Base-by-base conservation (phyloP, 306 rosid species). In the Acacia acuminata region DNA sequence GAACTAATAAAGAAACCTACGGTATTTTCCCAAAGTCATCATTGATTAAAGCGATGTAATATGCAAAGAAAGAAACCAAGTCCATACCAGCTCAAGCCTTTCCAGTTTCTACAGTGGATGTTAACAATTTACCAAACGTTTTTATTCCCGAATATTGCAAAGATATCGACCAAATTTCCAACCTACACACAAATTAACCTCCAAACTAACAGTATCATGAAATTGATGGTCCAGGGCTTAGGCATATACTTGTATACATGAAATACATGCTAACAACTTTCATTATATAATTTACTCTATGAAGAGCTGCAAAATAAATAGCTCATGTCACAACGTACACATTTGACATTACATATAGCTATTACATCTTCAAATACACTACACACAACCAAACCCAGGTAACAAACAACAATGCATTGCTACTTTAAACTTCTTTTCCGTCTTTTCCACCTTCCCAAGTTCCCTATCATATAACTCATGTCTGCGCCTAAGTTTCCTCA, bases 31-130 rank as follows among this genome's bases (percentile, higher is more conserved):
- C 78, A 22, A 53, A 51, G 66, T 34, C 48, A 51, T 15, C 4
- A 74, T 74, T 70, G 75, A 70, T 25, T 5, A 43, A 70, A 70
- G 75, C 12, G 55, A 12, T 22, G 12, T 74, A 51, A 51, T 74
- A 51, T 51, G 78, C 17, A 17, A 53, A 30, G 20, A 19, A 30
- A 73, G 45, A 19, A 36, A 74, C 38, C 12, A 53, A 8, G 19
- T 74, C 17, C 15, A 3, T 32, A 32, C 47, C 12, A 34, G 30
- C n/a, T 34, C 44, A 73, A 74, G 48, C 10, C 15, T 48, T 56
- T 53, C 20, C 65, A 51, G 8, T 74, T 74, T 27, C 48, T 51
- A 74, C 65, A 51, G 38, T 34, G 65, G 30, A 42, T 8, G 34
- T 10, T 11, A 34, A 64, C 38, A 64, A 32, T 32, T 64, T 32